Evolutionary conservation across 169 alveolate species (phyloP).

Genomic region (Miamiensis avidus): DNA sequence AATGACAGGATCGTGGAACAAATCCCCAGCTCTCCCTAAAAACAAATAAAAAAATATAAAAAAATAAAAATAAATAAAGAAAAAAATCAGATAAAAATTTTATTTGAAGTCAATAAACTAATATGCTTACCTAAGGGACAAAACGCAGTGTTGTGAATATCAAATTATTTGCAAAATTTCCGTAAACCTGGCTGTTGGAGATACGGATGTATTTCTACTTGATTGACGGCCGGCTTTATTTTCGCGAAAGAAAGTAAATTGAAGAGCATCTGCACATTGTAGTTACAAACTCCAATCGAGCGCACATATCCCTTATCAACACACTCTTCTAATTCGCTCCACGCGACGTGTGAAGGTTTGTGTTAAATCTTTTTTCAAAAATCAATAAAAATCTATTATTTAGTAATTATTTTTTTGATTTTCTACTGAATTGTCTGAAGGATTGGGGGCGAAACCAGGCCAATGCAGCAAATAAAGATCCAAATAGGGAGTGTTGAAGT

Average conservation of each 20-base stretch:
- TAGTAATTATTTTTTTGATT: conserved; percentile 24
- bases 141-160: conserved; percentile 49
- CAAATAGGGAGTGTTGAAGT: conserved; percentile 49
- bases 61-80: no score
- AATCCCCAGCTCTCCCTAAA: conserved; percentile 10
- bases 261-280: conserved; percentile 41
- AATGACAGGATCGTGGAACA: conserved; percentile 23
- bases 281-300: conserved; percentile 75
- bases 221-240: conserved; percentile 75
- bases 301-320: conserved; percentile 63
- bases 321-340: conserved; percentile 66
- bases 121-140: conserved; percentile 55
- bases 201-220: conserved; percentile 74
- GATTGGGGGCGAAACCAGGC: conserved; percentile 57
- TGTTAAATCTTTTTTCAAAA: conserved; percentile 37
- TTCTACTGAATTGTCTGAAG: conserved; percentile 34
- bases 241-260: conserved; percentile 66
- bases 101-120: no score
- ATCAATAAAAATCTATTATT: conserved; percentile 26
- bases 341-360: conserved; percentile 51
- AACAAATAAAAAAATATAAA: no score
- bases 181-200: conserved; percentile 39
- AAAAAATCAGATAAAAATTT: no score
- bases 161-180: conserved; percentile 48
- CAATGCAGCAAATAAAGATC: conserved; percentile 80